Conservation (phyloP, 495 filamentous ascomycete genomes). For the Gamarada debralockiae region DNA sequence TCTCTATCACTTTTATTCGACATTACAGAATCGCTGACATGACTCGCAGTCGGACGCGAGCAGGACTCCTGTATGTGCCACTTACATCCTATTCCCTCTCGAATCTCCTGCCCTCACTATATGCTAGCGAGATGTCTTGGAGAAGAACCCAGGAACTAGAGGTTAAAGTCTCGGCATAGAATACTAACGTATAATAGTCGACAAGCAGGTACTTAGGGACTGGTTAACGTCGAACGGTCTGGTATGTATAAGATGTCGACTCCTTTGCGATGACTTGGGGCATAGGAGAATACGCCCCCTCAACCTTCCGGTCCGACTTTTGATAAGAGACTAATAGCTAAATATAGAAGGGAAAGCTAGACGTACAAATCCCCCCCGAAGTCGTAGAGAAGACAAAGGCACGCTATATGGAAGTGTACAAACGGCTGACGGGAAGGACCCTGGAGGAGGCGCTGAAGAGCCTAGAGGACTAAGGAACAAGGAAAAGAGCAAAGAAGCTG, state of each 20-base stretch:
- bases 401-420: conserved; percentile 33
- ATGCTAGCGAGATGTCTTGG: conserved; percentile 2
- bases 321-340: conserved; percentile 5
- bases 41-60: conserved; percentile 63
- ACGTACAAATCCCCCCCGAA: conserved; percentile 61
- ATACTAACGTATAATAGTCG: conserved; percentile 68
- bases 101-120: conserved; percentile 70
- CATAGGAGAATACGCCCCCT: not conserved
- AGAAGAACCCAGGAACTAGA: conserved; percentile 2
- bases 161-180: conserved; percentile 59
- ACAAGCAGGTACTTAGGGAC: conserved; percentile 87
- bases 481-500: conserved; percentile 3
- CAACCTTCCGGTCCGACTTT: conserved; percentile 3
- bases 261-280: not conserved
- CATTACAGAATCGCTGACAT: conserved; percentile 46
- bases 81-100: conserved; percentile 33
- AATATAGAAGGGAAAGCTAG: conserved; percentile 60
- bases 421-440: conserved; percentile 37
- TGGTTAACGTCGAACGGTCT: conserved; percentile 66
- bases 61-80: conserved; percentile 57
- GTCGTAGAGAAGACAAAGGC: conserved; percentile 34
- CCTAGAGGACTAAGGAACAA: conserved; percentile 18
- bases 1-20: conserved; percentile 4
- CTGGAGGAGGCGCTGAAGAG: conserved; percentile 26
- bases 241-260: conserved; percentile 3